Evolutionary conservation across 106 monocot genomes (phyloP), one percentile per base, ranked within the genome.

Genomic region (Alisma plantagoaquatica): DNA sequence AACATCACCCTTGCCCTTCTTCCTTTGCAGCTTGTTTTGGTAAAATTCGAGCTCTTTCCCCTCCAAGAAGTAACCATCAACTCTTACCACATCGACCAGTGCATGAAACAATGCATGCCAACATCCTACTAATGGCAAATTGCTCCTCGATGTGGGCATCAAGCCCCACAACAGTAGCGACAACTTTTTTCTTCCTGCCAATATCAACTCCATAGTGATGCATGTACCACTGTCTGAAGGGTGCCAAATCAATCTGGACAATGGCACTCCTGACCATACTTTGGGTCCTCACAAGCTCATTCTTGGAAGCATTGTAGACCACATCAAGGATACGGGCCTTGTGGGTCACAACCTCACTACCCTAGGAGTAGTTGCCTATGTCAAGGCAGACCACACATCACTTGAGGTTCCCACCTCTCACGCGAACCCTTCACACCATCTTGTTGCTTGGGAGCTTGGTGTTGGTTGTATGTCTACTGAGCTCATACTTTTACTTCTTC

Each of bases 401-500:
- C 33, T 66, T 66, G 17, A 66, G 49, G 23, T 66, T 66, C 9
- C 66, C 66, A 12, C 66, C 66, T 19, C 66, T 26, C 31, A 66
- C 66, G 3, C 66, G 66, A 18, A 66, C 66, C 19, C 66, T 43
- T n/a, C 66, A 31, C 46, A 66, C 66, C 20, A 57, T 66, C 56
- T 66, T 66, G 66, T 66, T 66, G 46, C 66, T 57, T 8, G 66
- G 57, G 8, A 66, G 56, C 35, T 66, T 66, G 20, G 66, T 66
- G 24, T 46, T 66, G 6, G 66, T 57, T 11, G 66, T 55, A 27
- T 66, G 66, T 10, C 66, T 41, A 1, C 80, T 75, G 46, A 80
- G 56, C 63, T 80, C 80, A 18, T 60, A 79, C 78, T 79, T 79
- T 59, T 74, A 43, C 74, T 79, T 79, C 69, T 79, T 79, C 69